Percentiles rank a stretch among this genome's conserved stretches.
Evolutionary conservation across 257 asterid genomes (phyloP).

Genomic region (Anisodus acutangulus): DNA sequence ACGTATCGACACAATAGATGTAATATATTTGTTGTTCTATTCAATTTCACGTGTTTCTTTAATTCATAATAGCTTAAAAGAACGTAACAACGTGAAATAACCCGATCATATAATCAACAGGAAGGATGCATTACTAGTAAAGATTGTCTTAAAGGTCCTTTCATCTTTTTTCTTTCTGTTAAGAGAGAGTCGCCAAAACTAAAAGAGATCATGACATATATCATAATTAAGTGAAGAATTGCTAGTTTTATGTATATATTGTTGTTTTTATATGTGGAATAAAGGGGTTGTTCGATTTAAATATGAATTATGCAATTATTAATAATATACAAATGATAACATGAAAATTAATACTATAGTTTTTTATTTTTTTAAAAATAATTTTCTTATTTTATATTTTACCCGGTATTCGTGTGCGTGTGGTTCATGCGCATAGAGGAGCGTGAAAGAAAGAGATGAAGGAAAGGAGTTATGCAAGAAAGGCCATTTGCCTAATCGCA

Average conservation of each 20-base stretch:
- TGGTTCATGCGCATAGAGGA: background rate
- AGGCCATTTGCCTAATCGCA: slow-evolving; percentile 11
- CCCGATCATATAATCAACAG: background rate
- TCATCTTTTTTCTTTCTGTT: background rate
- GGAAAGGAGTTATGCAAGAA: background rate
- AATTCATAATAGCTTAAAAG: background rate
- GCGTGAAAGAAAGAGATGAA: background rate
- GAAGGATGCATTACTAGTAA: too few relatives aligned
- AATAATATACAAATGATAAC: background rate
- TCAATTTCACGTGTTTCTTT: background rate
- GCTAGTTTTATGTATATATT: background rate
- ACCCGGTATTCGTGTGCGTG: background rate
- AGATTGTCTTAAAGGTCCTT: background rate
- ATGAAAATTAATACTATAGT: background rate
- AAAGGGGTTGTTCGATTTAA: background rate
- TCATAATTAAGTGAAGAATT: background rate
- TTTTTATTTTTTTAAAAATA: too few relatives aligned
- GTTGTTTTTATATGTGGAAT: background rate
- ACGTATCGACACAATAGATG: background rate
- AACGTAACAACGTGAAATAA: background rate
- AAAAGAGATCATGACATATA: background rate
- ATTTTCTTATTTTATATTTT: background rate
- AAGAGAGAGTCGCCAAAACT: background rate
- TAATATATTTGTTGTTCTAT: too few relatives aligned
- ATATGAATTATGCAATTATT: background rate